These are phyloP conservation scores for Cyberlindnera maclurae DNA, from an alignment of 805 yeast species.

Conservation along the genomic window DNA sequence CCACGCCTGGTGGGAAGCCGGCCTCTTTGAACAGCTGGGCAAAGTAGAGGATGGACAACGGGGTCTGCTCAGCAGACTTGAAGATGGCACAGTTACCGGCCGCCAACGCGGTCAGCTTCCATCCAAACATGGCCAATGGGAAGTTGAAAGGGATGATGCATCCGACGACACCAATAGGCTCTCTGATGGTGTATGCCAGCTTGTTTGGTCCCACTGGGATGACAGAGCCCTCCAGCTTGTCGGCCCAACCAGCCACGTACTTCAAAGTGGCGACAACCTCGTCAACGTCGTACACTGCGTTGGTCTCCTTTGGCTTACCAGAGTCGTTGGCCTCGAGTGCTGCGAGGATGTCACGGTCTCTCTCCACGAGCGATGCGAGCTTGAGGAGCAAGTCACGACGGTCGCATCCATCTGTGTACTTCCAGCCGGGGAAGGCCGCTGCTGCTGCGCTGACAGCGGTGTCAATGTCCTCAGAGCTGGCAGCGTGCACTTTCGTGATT, in stretches of 20 bases:
- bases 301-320: conserved; percentile 47
- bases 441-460: conserved; percentile 46
- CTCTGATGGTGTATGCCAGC: conserved; percentile 46
- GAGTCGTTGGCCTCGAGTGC: conserved; percentile 53
- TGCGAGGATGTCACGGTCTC: conserved; percentile 43
- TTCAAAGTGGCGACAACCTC: conserved; percentile 50
- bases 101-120: conserved; percentile 43
- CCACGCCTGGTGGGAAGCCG: conserved; percentile 45
- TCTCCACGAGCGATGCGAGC: conserved; percentile 42
- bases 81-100: conserved; percentile 42
- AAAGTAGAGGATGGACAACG: conserved; percentile 37
- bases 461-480: conserved; percentile 45
- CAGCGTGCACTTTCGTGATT: conserved; percentile 44
- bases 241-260: conserved; percentile 73
- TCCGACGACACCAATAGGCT: conserved; percentile 47
- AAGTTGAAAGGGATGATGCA: conserved; percentile 49
- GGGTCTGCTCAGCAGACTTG: conserved; percentile 45
- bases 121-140: conserved; percentile 42
- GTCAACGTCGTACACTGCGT: conserved; percentile 53
- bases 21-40: conserved; percentile 37
- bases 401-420: conserved; percentile 35
- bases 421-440: conserved; percentile 46
- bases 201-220: conserved; percentile 52
- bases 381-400: conserved; percentile 41
- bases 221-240: conserved; percentile 57